A percentile compares a stretch with the other conserved stretches of the same genome.
These are phyloP conservation scores for Fraxinus cuspidata DNA, from an alignment of 257 asterid species.

Conservation along the genomic window DNA sequence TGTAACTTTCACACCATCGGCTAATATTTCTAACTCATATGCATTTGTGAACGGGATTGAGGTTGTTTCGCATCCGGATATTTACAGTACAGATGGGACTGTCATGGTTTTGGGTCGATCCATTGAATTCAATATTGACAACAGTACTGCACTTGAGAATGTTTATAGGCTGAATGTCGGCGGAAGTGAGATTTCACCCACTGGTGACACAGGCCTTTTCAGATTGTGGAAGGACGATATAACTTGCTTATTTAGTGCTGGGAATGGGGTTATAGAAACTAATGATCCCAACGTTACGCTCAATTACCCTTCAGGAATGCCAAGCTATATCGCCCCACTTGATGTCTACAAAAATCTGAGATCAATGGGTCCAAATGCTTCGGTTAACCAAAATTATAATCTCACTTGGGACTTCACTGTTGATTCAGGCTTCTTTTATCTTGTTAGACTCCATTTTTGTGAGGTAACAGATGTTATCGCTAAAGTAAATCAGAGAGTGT, in stretches of 20 bases:
- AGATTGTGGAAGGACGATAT: slow-evolving; percentile 53
- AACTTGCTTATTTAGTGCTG: slow-evolving; percentile 40
- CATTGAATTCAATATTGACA: slow-evolving; percentile 48
- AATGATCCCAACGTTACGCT: slow-evolving; percentile 37
- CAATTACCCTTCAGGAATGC: slow-evolving; percentile 33
- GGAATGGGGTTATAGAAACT: slow-evolving; percentile 39
- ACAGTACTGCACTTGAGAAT: slow-evolving; percentile 27
- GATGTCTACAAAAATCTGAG: slow-evolving; percentile 45
- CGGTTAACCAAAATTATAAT: slow-evolving; percentile 43
- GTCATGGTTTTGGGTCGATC: slow-evolving; percentile 45
- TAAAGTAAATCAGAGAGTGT: slow-evolving; percentile 47
- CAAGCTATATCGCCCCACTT: slow-evolving; percentile 54
- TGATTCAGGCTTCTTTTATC: slow-evolving; percentile 54
- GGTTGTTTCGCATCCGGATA: slow-evolving; percentile 83
- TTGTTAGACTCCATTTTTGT: slow-evolving; percentile 62
- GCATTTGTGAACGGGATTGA: slow-evolving; percentile 88
- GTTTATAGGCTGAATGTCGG: slow-evolving; percentile 29
- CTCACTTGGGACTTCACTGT: slow-evolving; percentile 48
- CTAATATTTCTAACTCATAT: slow-evolving; percentile 42
- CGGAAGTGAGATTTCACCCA: slow-evolving; percentile 24
- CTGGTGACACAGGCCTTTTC: slow-evolving; percentile 41
- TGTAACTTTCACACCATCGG: slow-evolving; percentile 65
- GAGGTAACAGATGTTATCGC: slow-evolving; percentile 42
- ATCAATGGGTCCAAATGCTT: slow-evolving; percentile 50
- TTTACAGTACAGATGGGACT: slow-evolving; percentile 58